Conservation (phyloP, 2,329 filamentous ascomycete species). For the Zasmidium citrigriseum region DNA sequence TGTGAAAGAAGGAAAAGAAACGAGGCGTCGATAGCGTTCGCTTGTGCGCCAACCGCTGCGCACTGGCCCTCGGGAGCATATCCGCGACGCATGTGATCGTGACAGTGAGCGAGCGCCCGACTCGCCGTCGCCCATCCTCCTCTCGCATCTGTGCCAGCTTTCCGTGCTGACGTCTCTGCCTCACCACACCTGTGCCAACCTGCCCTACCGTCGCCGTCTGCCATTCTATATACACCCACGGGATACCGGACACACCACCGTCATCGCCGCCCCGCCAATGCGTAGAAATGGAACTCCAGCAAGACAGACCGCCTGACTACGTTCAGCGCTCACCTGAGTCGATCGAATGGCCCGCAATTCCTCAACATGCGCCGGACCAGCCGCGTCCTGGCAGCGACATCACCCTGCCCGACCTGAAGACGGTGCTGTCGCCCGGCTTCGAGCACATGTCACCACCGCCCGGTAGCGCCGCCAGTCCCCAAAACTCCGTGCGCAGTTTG, state of each 20-base stretch:
- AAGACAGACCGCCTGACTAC: slow-evolving; percentile 45
- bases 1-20: neutral
- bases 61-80: neutral
- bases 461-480: slow-evolving; percentile 6
- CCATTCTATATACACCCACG: neutral
- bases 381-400: slow-evolving; percentile 29
- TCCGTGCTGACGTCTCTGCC: neutral
- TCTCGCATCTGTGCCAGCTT: neutral
- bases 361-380: slow-evolving; percentile 21
- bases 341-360: slow-evolving; percentile 20
- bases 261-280: neutral
- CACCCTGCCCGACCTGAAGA: slow-evolving; percentile 47
- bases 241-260: neutral
- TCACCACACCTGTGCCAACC: neutral
- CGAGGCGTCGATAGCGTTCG: neutral
- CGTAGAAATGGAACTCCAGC: slow-evolving; percentile 32
- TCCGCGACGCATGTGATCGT: neutral
- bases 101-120: neutral
- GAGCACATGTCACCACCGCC: slow-evolving; percentile 33
- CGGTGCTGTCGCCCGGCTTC: slow-evolving; percentile 44
- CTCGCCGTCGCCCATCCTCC: neutral
- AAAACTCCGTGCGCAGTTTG: slow-evolving; percentile 27
- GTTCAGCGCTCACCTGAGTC: slow-evolving; percentile 37
- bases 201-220: neutral
- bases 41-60: neutral